A percentile compares a stretch with the other conserved stretches of the same genome.
phyloP scores from a whole-genome alignment of 1,284 basidiomycete genomes.

The Rhodofomes roseus region DNA sequence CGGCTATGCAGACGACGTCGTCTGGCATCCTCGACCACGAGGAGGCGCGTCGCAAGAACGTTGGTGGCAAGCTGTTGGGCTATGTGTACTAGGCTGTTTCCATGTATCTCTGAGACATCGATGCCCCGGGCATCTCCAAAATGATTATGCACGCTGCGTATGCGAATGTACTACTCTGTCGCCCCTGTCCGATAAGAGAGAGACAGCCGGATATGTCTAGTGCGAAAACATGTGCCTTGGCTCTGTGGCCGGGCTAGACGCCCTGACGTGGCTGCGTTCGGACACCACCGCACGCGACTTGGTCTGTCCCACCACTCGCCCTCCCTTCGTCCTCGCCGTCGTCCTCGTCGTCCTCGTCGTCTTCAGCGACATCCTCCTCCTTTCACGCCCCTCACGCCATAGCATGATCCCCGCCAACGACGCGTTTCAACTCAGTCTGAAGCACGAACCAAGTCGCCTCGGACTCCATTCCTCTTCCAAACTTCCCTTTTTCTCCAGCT shows the following conservation, averaged over 20 bases:
- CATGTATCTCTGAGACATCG: not conserved
- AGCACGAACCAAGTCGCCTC: constrained; percentile 38
- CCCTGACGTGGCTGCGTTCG: constrained; percentile 1
- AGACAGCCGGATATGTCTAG: not conserved
- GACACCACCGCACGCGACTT: not conserved
- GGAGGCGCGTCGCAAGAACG: constrained; percentile 98
- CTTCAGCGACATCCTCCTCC: not conserved
- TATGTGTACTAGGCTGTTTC: constrained; percentile 71
- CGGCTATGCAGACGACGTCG: constrained; percentile 78
- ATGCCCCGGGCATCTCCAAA: not conserved
- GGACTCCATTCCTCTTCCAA: constrained; percentile 42
- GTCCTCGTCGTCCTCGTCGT: not conserved
- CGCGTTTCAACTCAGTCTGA: constrained; percentile 45
- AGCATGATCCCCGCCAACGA: constrained; percentile 50
- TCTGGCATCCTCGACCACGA: constrained; percentile 99
- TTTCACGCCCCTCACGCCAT: not conserved
- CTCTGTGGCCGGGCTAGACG: not conserved
- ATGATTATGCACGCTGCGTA: not conserved
- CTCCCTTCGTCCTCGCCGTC: not conserved
- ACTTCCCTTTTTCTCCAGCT: constrained; percentile 33
- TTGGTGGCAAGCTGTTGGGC: constrained; percentile 87
- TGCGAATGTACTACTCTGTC: not conserved
- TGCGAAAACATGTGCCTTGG: not conserved
- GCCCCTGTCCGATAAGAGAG: not conserved
- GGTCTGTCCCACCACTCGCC: not conserved